Conservation (phyloP, 2,329 filamentous ascomycete species). For the Microcera coccophila region DNA sequence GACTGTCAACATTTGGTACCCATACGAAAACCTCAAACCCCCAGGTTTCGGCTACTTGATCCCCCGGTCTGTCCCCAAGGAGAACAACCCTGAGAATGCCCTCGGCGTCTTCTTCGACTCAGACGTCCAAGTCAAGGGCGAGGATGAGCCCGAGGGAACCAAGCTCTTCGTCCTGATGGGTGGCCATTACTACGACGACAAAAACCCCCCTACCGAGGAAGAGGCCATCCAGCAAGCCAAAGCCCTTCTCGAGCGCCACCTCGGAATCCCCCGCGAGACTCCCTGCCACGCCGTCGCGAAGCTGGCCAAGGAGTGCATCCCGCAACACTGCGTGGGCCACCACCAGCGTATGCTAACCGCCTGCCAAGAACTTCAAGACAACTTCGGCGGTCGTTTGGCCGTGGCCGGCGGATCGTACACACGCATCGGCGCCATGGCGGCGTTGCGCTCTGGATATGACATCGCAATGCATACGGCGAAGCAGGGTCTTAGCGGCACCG, state of each 20-base stretch:
- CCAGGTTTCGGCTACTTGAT: slow-evolving; percentile 89
- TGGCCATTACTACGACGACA: slow-evolving; percentile 73
- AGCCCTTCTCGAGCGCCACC: slow-evolving; percentile 65
- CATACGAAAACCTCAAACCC: slow-evolving; percentile 57
- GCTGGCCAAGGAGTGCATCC: slow-evolving; percentile 69
- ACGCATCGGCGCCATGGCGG: slow-evolving; percentile 47
- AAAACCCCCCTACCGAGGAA: slow-evolving; percentile 52
- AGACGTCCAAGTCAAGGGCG: slow-evolving; percentile 48
- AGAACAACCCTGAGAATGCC: slow-evolving; percentile 75
- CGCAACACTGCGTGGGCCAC: slow-evolving; percentile 85
- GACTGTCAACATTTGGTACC: slow-evolving; percentile 88
- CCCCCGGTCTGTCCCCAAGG: slow-evolving; percentile 64
- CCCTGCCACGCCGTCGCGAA: slow-evolving; percentile 60
- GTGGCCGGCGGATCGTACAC: slow-evolving; percentile 58
- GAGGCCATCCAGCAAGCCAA: slow-evolving; percentile 68
- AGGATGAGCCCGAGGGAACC: slow-evolving; percentile 61
- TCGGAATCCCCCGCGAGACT: slow-evolving; percentile 60
- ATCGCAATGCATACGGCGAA: slow-evolving; percentile 20
- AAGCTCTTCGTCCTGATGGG: slow-evolving; percentile 94
- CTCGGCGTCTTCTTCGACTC: slow-evolving; percentile 93
- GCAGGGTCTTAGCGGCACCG: slow-evolving; percentile 25
- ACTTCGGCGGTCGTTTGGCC: slow-evolving; percentile 60
- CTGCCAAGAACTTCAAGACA: slow-evolving; percentile 49
- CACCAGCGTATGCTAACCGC: slow-evolving; percentile 55
- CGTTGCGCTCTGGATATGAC: slow-evolving; percentile 45